phyloP scores from a whole-genome alignment of 2,329 filamentous ascomycete species.

The Chaetothyriales sp. region DNA sequence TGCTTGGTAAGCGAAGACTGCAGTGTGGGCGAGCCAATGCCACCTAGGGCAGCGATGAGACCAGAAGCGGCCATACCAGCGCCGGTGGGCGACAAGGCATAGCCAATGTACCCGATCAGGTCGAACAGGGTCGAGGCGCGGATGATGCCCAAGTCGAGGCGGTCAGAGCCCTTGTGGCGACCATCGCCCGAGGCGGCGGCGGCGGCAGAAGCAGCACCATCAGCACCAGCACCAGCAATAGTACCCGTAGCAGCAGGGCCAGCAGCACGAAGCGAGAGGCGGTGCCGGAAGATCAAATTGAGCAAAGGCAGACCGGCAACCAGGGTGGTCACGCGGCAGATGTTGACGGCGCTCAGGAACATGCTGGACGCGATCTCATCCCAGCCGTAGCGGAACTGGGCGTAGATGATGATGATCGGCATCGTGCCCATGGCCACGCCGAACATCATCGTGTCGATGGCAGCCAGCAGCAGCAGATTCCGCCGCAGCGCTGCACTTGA shows the following conservation, averaged over 20 bases:
- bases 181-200: constrained; percentile 3
- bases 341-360: constrained; percentile 68
- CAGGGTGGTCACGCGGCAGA: constrained; percentile 59
- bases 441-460: constrained; percentile 68
- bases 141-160: constrained; percentile 62
- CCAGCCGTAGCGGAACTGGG: constrained; percentile 68
- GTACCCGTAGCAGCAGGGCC: neutral
- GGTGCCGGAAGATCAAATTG: constrained; percentile 55
- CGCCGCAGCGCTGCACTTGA: constrained; percentile 48
- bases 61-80: constrained; percentile 56
- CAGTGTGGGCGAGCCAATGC: constrained; percentile 70
- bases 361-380: constrained; percentile 61
- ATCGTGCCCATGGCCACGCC: constrained; percentile 67
- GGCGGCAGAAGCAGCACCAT: neutral
- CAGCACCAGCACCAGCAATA: constrained; percentile 4
- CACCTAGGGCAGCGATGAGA: constrained; percentile 59
- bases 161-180: constrained; percentile 57
- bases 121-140: constrained; percentile 63
- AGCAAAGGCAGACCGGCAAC: constrained; percentile 60
- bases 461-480: constrained; percentile 69
- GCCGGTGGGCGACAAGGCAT: constrained; percentile 48
- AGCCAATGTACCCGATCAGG: constrained; percentile 59
- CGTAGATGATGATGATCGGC: constrained; percentile 72
- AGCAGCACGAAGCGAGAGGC: constrained; percentile 4
- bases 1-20: constrained; percentile 82